Evolutionary conservation across 2,329 filamentous ascomycete species (phyloP), one percentile per base, ranked within the genome.

Genomic region (Colletotrichum sojae): DNA sequence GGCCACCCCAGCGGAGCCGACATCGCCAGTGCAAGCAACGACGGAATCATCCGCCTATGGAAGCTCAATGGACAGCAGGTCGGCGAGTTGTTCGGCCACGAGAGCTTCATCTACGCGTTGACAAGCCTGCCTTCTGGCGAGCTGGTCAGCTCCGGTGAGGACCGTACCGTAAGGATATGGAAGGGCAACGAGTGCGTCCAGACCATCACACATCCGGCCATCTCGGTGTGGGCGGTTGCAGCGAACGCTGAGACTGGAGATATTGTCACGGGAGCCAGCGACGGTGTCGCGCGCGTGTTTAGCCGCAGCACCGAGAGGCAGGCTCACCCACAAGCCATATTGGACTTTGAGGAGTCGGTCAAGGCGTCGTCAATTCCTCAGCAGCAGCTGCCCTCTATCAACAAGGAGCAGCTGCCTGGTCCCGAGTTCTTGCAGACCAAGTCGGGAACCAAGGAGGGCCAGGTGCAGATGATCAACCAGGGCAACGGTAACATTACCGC

Each of bases 191-290:
- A 94, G 65, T 98, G 95, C 78, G 83, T 97, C 53, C 96, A 99
- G 80, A 98, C 95, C 46, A 98, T 99, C 72, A 98, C 95, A 1
- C 94, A 98, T 76, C 96, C 96, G 12, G 96, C 96, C 10, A 97
- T 98, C 63, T 98, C 95, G 0, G 95, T 99, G 5, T 99, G 96
- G 96, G 87, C 90, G 15, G 94, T 99, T 18, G 93, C 94, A n/a
- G 92, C 89, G 12, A 96, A 93, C 76, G 77, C 86, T 0, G 90
- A 94, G 71, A 97, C 89, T 55, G 95, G 96, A 22, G 97, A 99
- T 75, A 95, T 99, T 70, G 94, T 94, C n/a, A 93, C 93, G 3
- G 96, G 95, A 39, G 91, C 95, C 31, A 99, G 95, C 78, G 96
- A 99, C 77, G 91, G 93, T 64, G 83, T 95, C 52, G 91, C 94